Conservation (phyloP, 768 basidiomycete genomes). For the Lenzites betulinus region DNA sequence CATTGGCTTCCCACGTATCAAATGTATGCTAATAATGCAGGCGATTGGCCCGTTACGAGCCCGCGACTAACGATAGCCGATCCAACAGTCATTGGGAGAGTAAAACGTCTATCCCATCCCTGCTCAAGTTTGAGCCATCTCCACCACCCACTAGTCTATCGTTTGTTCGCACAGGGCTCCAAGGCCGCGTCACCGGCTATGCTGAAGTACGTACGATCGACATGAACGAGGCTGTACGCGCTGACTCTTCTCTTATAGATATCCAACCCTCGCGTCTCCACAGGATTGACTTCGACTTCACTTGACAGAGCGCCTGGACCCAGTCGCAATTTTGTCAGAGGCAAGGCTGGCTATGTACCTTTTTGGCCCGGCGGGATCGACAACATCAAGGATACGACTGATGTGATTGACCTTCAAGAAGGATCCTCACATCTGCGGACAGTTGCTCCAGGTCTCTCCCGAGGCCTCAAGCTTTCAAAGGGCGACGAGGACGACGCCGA, state of each 20-base stretch:
- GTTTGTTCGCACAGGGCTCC: conserved; percentile 77
- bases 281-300: conserved; percentile 83
- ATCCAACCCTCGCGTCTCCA: conserved; percentile 53
- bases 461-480: conserved; percentile 74
- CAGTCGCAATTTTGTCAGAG: conserved; percentile 82
- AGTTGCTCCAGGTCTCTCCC: conserved; percentile 79
- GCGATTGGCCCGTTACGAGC: conserved; percentile 9
- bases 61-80: conserved; percentile 6
- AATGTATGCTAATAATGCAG: conserved; percentile 52
- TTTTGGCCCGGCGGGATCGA: conserved; percentile 94
- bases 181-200: conserved; percentile 81
- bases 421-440: conserved; percentile 51
- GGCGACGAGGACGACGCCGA: conserved; percentile 53
- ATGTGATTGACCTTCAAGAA: conserved; percentile 43
- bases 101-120: conserved; percentile 57
- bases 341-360: conserved; percentile 90
- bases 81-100: conserved; percentile 70
- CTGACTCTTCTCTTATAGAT: conserved; percentile 43
- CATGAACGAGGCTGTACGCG: neutral
- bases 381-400: conserved; percentile 31
- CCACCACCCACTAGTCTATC: conserved; percentile 73
- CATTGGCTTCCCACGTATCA: conserved; percentile 84
- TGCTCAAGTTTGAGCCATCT: conserved; percentile 67
- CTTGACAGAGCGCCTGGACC: conserved; percentile 83
- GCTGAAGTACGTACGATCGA: conserved; percentile 55